phyloP scores from a whole-genome alignment of 2,329 filamentous ascomycete species.

The Bipolaris gigantea region DNA sequence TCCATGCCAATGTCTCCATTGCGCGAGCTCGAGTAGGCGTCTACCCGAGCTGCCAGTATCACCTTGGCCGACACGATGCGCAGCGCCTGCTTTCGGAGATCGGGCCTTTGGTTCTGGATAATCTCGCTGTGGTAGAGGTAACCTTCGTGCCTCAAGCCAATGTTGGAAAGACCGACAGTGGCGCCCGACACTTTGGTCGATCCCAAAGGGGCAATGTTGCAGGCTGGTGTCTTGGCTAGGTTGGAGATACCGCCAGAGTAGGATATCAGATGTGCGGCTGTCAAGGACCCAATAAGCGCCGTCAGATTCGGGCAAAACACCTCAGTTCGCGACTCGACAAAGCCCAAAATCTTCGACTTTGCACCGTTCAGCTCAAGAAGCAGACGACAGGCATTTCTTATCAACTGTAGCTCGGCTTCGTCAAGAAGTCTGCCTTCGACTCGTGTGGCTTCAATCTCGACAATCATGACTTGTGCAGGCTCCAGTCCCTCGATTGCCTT shows the following conservation, averaged over 20 bases:
- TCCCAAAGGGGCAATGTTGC: constrained; percentile 87
- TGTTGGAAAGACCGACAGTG: constrained; percentile 82
- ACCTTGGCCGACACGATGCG: constrained; percentile 93
- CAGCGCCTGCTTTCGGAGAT: constrained; percentile 91
- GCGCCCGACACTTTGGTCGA: constrained; percentile 81
- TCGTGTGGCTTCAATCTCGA: constrained; percentile 90
- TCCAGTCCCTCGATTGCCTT: constrained; percentile 72
- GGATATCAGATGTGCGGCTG: constrained; percentile 94
- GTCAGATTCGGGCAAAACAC: constrained; percentile 94
- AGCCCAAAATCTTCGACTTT: constrained; percentile 84
- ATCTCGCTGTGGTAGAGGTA: constrained; percentile 92
- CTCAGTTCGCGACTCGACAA: constrained; percentile 96
- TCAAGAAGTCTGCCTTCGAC: constrained; percentile 79
- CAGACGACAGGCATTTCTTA: constrained; percentile 82
- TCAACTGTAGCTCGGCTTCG: constrained; percentile 71
- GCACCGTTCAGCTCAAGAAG: constrained; percentile 83
- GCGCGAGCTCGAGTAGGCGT: constrained; percentile 77
- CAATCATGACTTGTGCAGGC: constrained; percentile 89
- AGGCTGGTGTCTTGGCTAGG: constrained; percentile 87
- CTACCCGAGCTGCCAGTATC: constrained; percentile 87
- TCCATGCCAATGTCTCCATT: constrained; percentile 83
- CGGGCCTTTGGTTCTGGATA: constrained; percentile 79
- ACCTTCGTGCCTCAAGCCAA: constrained; percentile 86
- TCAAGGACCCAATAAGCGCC: constrained; percentile 84
- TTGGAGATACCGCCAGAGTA: constrained; percentile 86